phyloP scores from a whole-genome alignment of 2,329 filamentous ascomycete genomes.

The Aotearoamyces nothofagi region DNA sequence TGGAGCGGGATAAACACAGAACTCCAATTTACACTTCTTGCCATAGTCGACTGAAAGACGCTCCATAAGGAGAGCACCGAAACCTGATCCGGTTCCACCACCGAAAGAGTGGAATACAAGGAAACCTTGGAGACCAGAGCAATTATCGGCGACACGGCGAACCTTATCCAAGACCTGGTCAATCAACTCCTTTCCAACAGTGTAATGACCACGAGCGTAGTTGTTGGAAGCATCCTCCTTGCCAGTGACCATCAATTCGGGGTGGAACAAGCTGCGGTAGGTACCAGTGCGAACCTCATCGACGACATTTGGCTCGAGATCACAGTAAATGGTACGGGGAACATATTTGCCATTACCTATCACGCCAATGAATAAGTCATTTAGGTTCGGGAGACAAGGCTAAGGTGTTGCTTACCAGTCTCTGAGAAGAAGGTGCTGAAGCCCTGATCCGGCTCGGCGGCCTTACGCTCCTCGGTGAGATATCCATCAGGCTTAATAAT shows the following conservation, averaged over 20 bases:
- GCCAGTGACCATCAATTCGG: conserved; percentile 98
- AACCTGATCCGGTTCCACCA: conserved; percentile 96
- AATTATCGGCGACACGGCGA: conserved; percentile 94
- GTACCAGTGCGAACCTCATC: conserved; percentile 96
- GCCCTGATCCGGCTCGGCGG: conserved; percentile 80
- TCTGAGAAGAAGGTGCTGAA: conserved; percentile 99
- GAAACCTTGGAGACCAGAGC: conserved; percentile 95
- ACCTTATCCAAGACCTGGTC: conserved; percentile 97
- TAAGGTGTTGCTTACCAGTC: conserved; percentile 54
- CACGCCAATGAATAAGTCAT: conserved; percentile 4
- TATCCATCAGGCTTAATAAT: conserved; percentile 78
- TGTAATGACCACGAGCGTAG: conserved; percentile 99
- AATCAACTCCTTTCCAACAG: conserved; percentile 97
- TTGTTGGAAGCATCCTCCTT: conserved; percentile 99
- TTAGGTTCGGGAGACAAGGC: conserved; percentile 7
- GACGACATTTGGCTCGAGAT: conserved; percentile 99
- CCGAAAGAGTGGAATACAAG: conserved; percentile 99
- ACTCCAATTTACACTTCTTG: conserved; percentile 99
- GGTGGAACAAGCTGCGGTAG: conserved; percentile 96
- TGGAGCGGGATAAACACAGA: conserved; percentile 96
- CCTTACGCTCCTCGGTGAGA: conserved; percentile 96
- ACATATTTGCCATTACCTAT: conserved; percentile 97
- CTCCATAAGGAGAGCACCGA: conserved; percentile 97
- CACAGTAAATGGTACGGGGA: conserved; percentile 96
- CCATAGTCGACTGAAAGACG: conserved; percentile 97